Conservation (phyloP, 768 basidiomycete genomes). For the Rhodotorula kratochvilovae region DNA sequence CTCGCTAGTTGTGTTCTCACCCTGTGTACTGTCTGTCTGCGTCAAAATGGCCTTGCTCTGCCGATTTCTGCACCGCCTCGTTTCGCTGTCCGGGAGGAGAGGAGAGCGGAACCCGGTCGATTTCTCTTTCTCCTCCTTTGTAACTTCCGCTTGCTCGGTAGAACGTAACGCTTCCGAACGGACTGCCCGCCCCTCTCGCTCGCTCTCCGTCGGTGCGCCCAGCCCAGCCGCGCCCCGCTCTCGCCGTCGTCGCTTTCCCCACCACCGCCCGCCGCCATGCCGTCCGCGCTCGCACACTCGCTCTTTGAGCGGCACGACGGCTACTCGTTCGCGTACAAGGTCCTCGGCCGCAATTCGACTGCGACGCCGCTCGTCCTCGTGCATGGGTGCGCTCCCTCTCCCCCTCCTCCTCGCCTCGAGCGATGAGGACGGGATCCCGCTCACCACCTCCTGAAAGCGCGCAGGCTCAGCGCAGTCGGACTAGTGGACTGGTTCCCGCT, state of each 20-base stretch:
- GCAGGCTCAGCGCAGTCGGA: conserved; percentile 30
- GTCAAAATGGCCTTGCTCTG: too few species aligned
- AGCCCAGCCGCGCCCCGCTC: background rate
- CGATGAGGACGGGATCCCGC: too few species aligned
- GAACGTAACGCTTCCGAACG: too few species aligned
- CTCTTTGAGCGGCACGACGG: conserved; percentile 22
- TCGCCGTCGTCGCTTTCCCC: background rate
- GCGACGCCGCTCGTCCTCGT: conserved; percentile 30
- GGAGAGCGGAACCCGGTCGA: too few species aligned
- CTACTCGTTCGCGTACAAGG: conserved; percentile 28
- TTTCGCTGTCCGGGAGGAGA: too few species aligned
- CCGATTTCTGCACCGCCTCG: too few species aligned
- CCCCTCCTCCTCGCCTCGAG: background rate
- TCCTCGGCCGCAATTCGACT: conserved; percentile 1
- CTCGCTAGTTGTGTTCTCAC: too few species aligned
- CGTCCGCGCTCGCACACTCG: background rate
- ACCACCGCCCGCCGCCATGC: background rate
- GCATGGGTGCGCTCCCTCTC: conserved; percentile 19
- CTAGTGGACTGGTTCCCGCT: conserved; percentile 33
- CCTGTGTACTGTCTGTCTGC: too few species aligned
- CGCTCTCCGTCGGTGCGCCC: too few species aligned
- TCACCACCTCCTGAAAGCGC: rapidly evolving
- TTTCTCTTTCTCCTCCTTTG: too few species aligned
- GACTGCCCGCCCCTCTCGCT: too few species aligned
- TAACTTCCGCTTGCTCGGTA: too few species aligned